Evolutionary conservation across 2,329 filamentous ascomycete genomes (phyloP).

Genomic region (Hypoxylon rubiginosum): DNA sequence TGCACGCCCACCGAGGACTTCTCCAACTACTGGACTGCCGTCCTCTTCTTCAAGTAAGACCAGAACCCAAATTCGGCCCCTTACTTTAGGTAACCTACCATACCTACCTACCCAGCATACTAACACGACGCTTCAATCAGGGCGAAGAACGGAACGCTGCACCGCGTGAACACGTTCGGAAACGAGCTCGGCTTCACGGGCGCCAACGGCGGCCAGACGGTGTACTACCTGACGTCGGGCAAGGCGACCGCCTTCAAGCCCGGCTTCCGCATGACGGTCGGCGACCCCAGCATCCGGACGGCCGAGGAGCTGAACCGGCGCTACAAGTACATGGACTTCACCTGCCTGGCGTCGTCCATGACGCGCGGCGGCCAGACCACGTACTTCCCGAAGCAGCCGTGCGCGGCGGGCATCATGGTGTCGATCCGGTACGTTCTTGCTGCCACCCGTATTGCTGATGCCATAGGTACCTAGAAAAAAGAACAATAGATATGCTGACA

Average conservation of each 20-base stretch:
- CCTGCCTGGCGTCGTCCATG: slow-evolving; percentile 48
- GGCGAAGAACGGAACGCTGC: slow-evolving; percentile 49
- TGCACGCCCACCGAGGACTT: slow-evolving; percentile 49
- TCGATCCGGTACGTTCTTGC: slow-evolving; percentile 32
- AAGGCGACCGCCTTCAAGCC: slow-evolving; percentile 57
- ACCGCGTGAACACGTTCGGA: slow-evolving; percentile 50
- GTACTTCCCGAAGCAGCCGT: slow-evolving; percentile 45
- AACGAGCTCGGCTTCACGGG: slow-evolving; percentile 49
- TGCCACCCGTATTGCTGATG: too few species aligned
- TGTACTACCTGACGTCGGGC: slow-evolving; percentile 57
- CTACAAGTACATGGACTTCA: slow-evolving; percentile 51
- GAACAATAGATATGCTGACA: not conserved
- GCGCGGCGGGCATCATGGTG: slow-evolving; percentile 47
- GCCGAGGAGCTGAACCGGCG: slow-evolving; percentile 47
- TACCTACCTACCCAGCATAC: not conserved
- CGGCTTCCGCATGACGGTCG: slow-evolving; percentile 59
- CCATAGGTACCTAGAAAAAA: too few species aligned
- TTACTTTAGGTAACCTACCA: not conserved
- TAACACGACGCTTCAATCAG: slow-evolving; percentile 36
- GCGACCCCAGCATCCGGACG: slow-evolving; percentile 51
- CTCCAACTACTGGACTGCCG: slow-evolving; percentile 51
- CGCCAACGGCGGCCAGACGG: slow-evolving; percentile 54
- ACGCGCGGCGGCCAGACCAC: slow-evolving; percentile 48
- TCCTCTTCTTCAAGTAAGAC: slow-evolving; percentile 46
- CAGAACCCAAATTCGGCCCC: not conserved